Evolutionary conservation across 345 rosid genomes (phyloP).

Genomic region (Salix arbutifolia): DNA sequence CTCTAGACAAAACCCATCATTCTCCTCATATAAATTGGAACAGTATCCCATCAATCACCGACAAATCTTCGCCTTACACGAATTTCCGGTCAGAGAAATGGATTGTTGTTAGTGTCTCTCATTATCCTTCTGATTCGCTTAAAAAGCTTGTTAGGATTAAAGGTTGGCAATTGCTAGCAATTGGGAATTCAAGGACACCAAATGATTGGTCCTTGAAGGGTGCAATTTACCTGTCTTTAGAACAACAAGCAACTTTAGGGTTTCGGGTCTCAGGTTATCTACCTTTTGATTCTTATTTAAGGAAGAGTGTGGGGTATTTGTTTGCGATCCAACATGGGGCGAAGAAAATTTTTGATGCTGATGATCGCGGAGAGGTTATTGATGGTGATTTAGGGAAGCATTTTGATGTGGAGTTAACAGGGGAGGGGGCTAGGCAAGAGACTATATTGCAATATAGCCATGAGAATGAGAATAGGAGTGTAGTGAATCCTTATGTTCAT

Average conservation of each 20-base stretch:
- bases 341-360: constrained; percentile 85
- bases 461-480: constrained; percentile 65
- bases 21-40: constrained; percentile 80
- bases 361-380: constrained; percentile 88
- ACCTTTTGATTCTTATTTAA: constrained; percentile 85
- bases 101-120: constrained; percentile 79
- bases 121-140: constrained; percentile 67
- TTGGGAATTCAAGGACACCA: constrained; percentile 84
- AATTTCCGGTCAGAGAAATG: constrained; percentile 78
- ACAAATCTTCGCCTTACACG: constrained; percentile 57
- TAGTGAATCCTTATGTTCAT: constrained; percentile 88
- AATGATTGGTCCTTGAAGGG: constrained; percentile 88
- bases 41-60: constrained; percentile 44
- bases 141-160: constrained; percentile 56
- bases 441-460: constrained; percentile 83
- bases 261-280: constrained; percentile 65
- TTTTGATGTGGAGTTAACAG: constrained; percentile 86
- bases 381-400: constrained; percentile 76
- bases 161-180: constrained; percentile 92
- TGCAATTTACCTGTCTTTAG: constrained; percentile 73
- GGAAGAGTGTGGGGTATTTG: constrained; percentile 87
- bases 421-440: constrained; percentile 83
- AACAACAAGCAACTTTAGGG: constrained; percentile 76
- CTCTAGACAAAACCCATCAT: constrained; percentile 43
- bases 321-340: constrained; percentile 98